Base-by-base conservation (phyloP, 179 eudicot species). In the Monotropa hypopitys region DNA sequence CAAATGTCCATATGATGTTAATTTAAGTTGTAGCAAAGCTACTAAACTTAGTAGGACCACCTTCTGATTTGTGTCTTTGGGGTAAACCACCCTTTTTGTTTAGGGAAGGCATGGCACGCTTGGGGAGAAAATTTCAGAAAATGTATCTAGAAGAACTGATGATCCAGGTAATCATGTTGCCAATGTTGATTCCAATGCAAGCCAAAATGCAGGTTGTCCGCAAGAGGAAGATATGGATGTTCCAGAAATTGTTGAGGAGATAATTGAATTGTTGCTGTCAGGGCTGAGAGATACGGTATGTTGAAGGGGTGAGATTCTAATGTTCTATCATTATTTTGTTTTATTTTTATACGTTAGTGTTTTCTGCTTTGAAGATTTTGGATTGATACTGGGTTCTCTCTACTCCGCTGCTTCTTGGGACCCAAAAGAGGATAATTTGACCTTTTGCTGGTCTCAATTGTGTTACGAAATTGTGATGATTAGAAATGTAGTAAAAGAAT, bases 271-370 rank as follows among this genome's bases (percentile, higher is more conserved):
- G 76, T 83, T 95, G 73, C 79, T 90, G 85, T 86, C 92, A 56
- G 99, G 97, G 80, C 83, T 95, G 81, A 90, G 89, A 88, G 99
- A 95, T 80, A 87, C 95, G 86, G 99, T 95, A 92, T 84, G 97
- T 85, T 77, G 53, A 62, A 81, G 62, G 83, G 83, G 74, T 59
- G 80, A 76, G 76, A 61, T 28, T 11, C 15, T 16, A 5, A 13
- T 61, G 73, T 73, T 79, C 78, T 76, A 32, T 67, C 4, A 49
- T 50, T 18, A 76, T 20, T 53, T 49, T 47, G 13, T 16, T 32
- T 7, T 30, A 35, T 35, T 21, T 30, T 28, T 49, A 30, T 65
- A 54, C 26, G 0, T 66, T 49, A 76, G 38, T 50, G 23, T 16
- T 47, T 63, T 45, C 5, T 67, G 4, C 32, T 32, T 18, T 2